Evolutionary conservation across 768 basidiomycete genomes (phyloP), one percentile per base, ranked within the genome.

Genomic region (Sutorius australiensis): DNA sequence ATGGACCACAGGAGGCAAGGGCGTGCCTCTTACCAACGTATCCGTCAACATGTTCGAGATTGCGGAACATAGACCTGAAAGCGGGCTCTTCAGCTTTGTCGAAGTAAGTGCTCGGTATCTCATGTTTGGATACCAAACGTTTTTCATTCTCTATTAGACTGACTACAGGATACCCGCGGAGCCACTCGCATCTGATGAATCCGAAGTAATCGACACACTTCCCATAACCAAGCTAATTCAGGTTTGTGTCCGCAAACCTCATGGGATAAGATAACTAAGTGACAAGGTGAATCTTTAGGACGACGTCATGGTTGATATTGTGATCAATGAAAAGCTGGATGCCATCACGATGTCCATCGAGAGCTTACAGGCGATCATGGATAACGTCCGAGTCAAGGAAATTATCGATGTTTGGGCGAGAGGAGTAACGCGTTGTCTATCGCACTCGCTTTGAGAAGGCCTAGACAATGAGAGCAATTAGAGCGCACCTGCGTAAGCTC

Each of bases 41-140:
- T 74, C 67, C 46, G 67, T 79, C 39, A 78, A 79, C 48, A 66
- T 79, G 17, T 63, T 79, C 50, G 73, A 70, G 59, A 53, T 67
- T 33, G 61, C 68, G 13, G 68, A 70, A 17, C 53, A 54, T 27
- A 50, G 50, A 13, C 54, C 46, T 12, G 50, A 52, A 40, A 49
- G 50, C 21, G 30, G 39, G 33, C 38, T 74, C 17, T 60, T 77
- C 5, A 53, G 65, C 41, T 64, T 67, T 2, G 65, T 73, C n/a
- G 60, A 72, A 42, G 77, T 77, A 46, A 59, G 66, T 62, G 5
- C 30, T 9, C 24, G 4, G 24, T 21, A 19, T 16, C n/a, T 44
- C 12, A 27, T 48, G 21, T 16, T 43, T 17, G 16, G 30, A 14
- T 21, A 10, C 33, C n/a, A 16, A 40, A 30, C 19, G 27, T 14